Evolutionary conservation across 495 filamentous ascomycete genomes (phyloP), one percentile per base, ranked within the genome.

Genomic region (Neurospora discreta): DNA sequence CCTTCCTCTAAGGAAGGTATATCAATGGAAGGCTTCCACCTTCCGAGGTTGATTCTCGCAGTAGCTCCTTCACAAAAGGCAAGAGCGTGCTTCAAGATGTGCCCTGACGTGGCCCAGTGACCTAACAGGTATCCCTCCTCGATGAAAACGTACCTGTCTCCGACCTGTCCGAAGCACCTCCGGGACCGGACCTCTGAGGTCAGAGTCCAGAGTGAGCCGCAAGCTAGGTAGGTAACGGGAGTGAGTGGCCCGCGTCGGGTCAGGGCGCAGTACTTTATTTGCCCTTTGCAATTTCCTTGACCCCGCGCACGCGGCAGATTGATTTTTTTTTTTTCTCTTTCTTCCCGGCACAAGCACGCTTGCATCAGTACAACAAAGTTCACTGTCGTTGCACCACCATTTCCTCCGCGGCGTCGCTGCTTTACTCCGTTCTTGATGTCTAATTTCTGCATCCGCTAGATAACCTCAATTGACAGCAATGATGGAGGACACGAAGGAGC

Each of bases 11-110:
- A 3, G 33, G 33, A 36, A 36, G 46, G 46, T 15, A 5, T 16
- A 0, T 15, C 13, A 26, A 2, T 1, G 5, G 6, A 20, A 6
- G 46, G 4, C 0, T 20, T 11, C n/a, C n/a, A n/a, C n/a, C 1
- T 58, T 58, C 20, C 20, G n/a, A 52, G 4, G 23, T 4, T 2
- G 1, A 26, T 26, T 11, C 46, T 16, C 5, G 5, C 46, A 60
- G 20, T 60, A 0, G 46, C 52, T 30, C 23, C 52, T 60, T 60
- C 52, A 13, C 13, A 16, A 2, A 0, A 16, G 52, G 5, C 52
- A 30, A 30, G 52, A 30, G 52, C 2, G 13, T 30, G 6, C 6
- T 8, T 58, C 13, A 7, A 8, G n/a, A 10, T 20, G 44, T 10
- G n/a, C n/a, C n/a, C n/a, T n/a, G 33, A 36, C 33, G 33, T 36